A percentile compares a stretch with the other conserved stretches of the same genome.
Conservation (phyloP, 2,329 filamentous ascomycete genomes). For the Colletotrichum abscissum region DNA sequence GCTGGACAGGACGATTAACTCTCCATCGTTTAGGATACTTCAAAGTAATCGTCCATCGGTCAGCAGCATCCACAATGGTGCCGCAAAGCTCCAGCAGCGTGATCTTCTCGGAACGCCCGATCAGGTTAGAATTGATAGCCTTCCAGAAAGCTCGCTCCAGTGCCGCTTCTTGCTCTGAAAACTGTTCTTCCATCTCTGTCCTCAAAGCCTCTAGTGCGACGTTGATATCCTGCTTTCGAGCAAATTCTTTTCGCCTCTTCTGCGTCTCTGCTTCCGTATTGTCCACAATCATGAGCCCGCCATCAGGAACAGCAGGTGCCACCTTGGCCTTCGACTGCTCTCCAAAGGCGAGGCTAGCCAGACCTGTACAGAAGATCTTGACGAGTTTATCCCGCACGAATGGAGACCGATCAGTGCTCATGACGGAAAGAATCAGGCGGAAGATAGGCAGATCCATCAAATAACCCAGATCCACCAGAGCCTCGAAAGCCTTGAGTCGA, state of each 20-base stretch:
- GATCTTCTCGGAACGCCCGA: slow-evolving; percentile 55
- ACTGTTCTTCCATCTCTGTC: slow-evolving; percentile 57
- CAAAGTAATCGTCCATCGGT: slow-evolving; percentile 54
- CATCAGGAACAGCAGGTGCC: slow-evolving; percentile 22
- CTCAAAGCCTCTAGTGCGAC: slow-evolving; percentile 60
- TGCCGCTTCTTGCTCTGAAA: slow-evolving; percentile 49
- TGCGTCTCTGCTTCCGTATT: slow-evolving; percentile 60
- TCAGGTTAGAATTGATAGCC: slow-evolving; percentile 51
- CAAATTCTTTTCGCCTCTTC: slow-evolving; percentile 71
- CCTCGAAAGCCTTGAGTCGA: slow-evolving; percentile 74
- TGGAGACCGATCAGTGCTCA: slow-evolving; percentile 73
- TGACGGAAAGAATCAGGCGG: slow-evolving; percentile 65
- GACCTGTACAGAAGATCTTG: slow-evolving; percentile 66
- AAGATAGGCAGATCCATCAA: slow-evolving; percentile 67
- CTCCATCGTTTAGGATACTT: slow-evolving; percentile 55
- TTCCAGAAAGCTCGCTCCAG: slow-evolving; percentile 56
- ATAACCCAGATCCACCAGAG: slow-evolving; percentile 71
- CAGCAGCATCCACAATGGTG: slow-evolving; percentile 59
- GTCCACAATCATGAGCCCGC: slow-evolving; percentile 52
- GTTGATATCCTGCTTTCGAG: slow-evolving; percentile 72
- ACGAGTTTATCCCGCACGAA: slow-evolving; percentile 71
- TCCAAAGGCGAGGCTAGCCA: slow-evolving; percentile 73
- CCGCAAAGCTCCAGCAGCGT: slow-evolving; percentile 56
- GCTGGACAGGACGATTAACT: slow-evolving; percentile 48
- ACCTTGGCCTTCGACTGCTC: slow-evolving; percentile 61